Evolutionary conservation across 768 basidiomycete genomes (phyloP).

Genomic region (Termitomyces sp.): DNA sequence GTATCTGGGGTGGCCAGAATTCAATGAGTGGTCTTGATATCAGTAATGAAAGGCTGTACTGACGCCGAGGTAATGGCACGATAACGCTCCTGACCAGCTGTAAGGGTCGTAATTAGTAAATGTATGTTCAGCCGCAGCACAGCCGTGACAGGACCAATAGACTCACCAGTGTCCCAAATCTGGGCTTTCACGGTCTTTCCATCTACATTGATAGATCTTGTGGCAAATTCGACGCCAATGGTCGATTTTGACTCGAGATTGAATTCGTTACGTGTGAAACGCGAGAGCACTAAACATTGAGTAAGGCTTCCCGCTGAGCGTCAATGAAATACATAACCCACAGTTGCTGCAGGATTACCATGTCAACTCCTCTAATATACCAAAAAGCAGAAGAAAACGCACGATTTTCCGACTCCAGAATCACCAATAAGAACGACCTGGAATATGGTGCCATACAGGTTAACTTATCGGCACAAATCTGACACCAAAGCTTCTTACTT

Average conservation of each 20-base stretch:
- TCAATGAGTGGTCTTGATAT: neutral
- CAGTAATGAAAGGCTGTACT: slow-evolving; percentile 22
- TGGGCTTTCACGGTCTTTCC: slow-evolving; percentile 97
- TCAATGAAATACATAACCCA: slow-evolving; percentile 27
- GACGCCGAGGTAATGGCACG: slow-evolving; percentile 96
- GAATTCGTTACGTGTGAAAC: slow-evolving; percentile 99
- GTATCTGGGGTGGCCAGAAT: slow-evolving; percentile 49
- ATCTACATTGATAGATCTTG: slow-evolving; percentile 92
- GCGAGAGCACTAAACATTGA: slow-evolving; percentile 78
- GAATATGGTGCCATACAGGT: slow-evolving; percentile 7
- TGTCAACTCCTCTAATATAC: slow-evolving; percentile 6
- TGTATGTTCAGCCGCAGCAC: neutral
- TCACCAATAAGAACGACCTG: slow-evolving; percentile 99
- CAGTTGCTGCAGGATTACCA: slow-evolving; percentile 44
- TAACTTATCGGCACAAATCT: neutral
- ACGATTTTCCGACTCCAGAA: slow-evolving; percentile 99
- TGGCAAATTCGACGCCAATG: slow-evolving; percentile 98
- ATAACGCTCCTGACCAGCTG: slow-evolving; percentile 96
- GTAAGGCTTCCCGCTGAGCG: slow-evolving; percentile 8
- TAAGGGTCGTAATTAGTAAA: slow-evolving; percentile 3
- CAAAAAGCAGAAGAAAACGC: slow-evolving; percentile 34
- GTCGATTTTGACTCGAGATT: slow-evolving; percentile 99
- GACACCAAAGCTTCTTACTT: slow-evolving; percentile 46
- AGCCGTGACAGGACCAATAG: slow-evolving; percentile 2
- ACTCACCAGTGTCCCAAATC: slow-evolving; percentile 96